Conservation (phyloP, 495 filamentous ascomycete species). For the Glonium stellatum region DNA sequence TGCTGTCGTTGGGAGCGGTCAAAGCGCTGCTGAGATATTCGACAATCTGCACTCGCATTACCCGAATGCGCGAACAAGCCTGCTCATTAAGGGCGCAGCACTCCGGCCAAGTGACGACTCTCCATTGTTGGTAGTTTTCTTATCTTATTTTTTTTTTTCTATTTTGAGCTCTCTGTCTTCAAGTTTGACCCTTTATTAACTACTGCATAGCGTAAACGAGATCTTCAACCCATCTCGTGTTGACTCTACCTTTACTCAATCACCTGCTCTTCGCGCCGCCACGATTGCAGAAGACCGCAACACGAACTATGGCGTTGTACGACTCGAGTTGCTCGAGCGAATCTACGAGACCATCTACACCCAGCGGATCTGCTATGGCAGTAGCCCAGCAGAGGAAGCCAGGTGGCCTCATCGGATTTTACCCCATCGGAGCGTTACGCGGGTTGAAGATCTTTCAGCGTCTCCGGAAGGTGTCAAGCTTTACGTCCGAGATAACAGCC, state of each 20-base stretch:
- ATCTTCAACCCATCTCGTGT: slow-evolving; percentile 86
- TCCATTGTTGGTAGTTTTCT: slow-evolving; percentile 83
- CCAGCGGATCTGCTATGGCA: slow-evolving; percentile 63
- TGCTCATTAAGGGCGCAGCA: slow-evolving; percentile 73
- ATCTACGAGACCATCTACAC: slow-evolving; percentile 80
- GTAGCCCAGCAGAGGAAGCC: slow-evolving; percentile 43
- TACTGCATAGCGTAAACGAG: slow-evolving; percentile 69
- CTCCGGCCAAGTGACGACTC: slow-evolving; percentile 89
- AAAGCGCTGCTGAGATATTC: slow-evolving; percentile 94
- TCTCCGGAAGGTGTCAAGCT: slow-evolving; percentile 33
- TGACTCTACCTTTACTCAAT: slow-evolving; percentile 61
- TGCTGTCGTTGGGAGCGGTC: slow-evolving; percentile 79
- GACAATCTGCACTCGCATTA: slow-evolving; percentile 77
- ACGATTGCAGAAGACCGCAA: slow-evolving; percentile 58
- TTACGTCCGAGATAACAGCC: slow-evolving; percentile 24
- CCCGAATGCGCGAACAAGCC: slow-evolving; percentile 64
- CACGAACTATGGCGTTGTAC: slow-evolving; percentile 93
- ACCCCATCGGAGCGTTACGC: slow-evolving; percentile 53
- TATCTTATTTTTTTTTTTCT: too few species aligned
- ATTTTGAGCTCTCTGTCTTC: not conserved
- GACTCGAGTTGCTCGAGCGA: slow-evolving; percentile 75
- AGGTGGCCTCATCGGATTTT: slow-evolving; percentile 79
- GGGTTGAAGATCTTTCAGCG: slow-evolving; percentile 45
- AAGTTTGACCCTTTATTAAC: slow-evolving; percentile 23
- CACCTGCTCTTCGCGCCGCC: slow-evolving; percentile 52